Evolutionary conservation across 208 protist genomes (phyloP).

Genomic region (Trypanosoma melophagium): DNA sequence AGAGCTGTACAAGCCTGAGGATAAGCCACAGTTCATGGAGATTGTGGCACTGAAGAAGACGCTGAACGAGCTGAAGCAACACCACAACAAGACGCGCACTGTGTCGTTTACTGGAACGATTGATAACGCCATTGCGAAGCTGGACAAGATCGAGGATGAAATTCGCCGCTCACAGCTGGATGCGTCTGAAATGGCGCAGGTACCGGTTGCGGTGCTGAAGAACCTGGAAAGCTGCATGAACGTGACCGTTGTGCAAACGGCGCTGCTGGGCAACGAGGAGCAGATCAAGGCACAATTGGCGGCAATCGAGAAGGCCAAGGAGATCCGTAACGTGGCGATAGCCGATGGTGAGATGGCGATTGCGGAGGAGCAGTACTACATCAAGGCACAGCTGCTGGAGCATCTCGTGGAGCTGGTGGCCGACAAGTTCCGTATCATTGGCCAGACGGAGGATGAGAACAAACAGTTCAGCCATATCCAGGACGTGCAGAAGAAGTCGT

Average conservation of each 20-base stretch:
- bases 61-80: slow-evolving; percentile 54
- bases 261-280: slow-evolving; percentile 55
- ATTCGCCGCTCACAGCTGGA: slow-evolving; percentile 57
- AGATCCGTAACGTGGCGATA: slow-evolving; percentile 47
- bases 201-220: slow-evolving; percentile 47
- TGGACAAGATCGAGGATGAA: slow-evolving; percentile 59
- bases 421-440: slow-evolving; percentile 62
- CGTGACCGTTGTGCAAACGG: slow-evolving; percentile 48
- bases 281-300: slow-evolving; percentile 51
- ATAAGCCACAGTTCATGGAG: slow-evolving; percentile 61
- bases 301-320: slow-evolving; percentile 45
- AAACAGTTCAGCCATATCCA: slow-evolving; percentile 43
- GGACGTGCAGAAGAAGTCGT: slow-evolving; percentile 76
- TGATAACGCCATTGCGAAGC: slow-evolving; percentile 51
- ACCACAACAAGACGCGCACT: slow-evolving; percentile 58
- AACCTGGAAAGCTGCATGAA: slow-evolving; percentile 55
- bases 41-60: slow-evolving; percentile 47
- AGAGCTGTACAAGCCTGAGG: slow-evolving; percentile 60
- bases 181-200: slow-evolving; percentile 48
- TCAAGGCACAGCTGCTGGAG: slow-evolving; percentile 63
- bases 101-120: slow-evolving; percentile 54
- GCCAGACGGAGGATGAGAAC: slow-evolving; percentile 59
- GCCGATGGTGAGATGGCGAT: slow-evolving; percentile 57
- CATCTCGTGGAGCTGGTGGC: slow-evolving; percentile 47
- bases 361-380: slow-evolving; percentile 64